These are phyloP conservation scores for Clonostachys byssicola DNA, from an alignment of 2,329 filamentous ascomycete genomes.

Conservation along the genomic window DNA sequence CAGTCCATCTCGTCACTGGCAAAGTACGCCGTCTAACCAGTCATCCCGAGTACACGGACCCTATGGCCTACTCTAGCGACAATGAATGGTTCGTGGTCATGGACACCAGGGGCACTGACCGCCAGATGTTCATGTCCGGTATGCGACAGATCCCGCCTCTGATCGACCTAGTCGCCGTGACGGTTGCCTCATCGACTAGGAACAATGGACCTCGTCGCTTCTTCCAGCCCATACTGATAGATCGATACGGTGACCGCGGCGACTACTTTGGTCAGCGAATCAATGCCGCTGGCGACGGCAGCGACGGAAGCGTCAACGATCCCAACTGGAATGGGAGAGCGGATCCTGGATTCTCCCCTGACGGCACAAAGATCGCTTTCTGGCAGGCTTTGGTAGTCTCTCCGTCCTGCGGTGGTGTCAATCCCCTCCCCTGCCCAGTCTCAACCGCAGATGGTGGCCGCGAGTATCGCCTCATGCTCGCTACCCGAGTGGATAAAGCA, in stretches of 20 bases:
- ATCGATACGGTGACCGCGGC: constrained; percentile 36
- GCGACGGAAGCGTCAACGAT: constrained; percentile 30
- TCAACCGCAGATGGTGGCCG: constrained; percentile 31
- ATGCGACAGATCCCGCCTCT: constrained; percentile 37
- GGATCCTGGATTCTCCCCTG: constrained; percentile 33
- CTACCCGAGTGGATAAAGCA: constrained; percentile 23
- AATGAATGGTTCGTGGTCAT: constrained; percentile 34
- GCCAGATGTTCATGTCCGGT: constrained; percentile 32
- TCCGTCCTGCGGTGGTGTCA: constrained; percentile 35
- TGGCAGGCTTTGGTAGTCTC: constrained; percentile 29
- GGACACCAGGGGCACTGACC: constrained; percentile 34
- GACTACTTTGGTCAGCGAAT: constrained; percentile 36
- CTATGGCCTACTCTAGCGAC: constrained; percentile 33
- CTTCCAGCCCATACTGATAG: constrained; percentile 38
- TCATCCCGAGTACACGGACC: constrained; percentile 38
- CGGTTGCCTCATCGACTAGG: constrained; percentile 28
- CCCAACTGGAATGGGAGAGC: constrained; percentile 42
- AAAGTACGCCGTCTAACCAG: constrained; percentile 31
- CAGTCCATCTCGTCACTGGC: constrained; percentile 31
- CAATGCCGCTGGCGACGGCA: constrained; percentile 28
- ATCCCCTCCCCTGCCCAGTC: constrained; percentile 31
- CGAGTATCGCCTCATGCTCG: constrained; percentile 34
- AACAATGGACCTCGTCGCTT: constrained; percentile 40
- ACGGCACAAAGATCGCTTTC: constrained; percentile 35
- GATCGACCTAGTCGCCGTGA: constrained; percentile 24